Conservation (phyloP, 768 basidiomycete species). For the Daedaleopsis sinensis region DNA sequence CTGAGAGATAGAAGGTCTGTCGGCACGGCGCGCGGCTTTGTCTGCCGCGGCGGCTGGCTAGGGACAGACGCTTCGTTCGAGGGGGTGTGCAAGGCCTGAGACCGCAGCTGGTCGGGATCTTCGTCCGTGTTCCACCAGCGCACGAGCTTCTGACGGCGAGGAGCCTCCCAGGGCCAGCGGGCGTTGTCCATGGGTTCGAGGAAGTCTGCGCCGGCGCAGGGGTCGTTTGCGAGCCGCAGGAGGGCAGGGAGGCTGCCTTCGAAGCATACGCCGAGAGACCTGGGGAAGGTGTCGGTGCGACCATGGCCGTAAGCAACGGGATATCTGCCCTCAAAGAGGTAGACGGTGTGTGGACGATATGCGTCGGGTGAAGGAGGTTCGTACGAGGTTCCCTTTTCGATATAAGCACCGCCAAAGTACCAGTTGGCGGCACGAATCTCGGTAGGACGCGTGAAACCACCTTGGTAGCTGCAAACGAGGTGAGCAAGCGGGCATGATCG, state of each 20-base stretch:
- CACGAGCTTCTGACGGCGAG: conserved; percentile 1
- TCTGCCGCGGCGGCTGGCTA: not conserved
- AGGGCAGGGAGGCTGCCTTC: conserved; percentile 35
- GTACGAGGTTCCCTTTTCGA: conserved; percentile 28
- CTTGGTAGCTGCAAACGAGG: conserved; percentile 35
- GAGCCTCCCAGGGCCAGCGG: conserved; percentile 36
- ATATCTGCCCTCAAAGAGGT: conserved; percentile 40
- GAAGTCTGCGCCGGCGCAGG: conserved; percentile 10
- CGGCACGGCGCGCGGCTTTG: not conserved
- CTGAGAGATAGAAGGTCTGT: conserved; percentile 12
- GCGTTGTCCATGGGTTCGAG: conserved; percentile 42
- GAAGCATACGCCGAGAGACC: conserved; percentile 39
- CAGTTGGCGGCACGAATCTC: conserved; percentile 40
- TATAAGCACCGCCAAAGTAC: conserved; percentile 39
- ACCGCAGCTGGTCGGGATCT: conserved; percentile 25
- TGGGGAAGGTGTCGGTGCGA: conserved; percentile 33
- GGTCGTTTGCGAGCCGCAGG: conserved; percentile 36
- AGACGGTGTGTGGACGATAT: conserved; percentile 44
- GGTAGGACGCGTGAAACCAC: conserved; percentile 42
- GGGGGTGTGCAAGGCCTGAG: not conserved
- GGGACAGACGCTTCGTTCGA: not conserved
- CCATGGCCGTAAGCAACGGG: conserved; percentile 33
- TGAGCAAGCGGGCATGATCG: not conserved
- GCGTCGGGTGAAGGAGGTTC: conserved; percentile 36
- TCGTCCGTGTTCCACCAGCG: conserved; percentile 35